Base-by-base conservation (phyloP, 106 monocot species). In the Phalaenopsis equestris region DNA sequence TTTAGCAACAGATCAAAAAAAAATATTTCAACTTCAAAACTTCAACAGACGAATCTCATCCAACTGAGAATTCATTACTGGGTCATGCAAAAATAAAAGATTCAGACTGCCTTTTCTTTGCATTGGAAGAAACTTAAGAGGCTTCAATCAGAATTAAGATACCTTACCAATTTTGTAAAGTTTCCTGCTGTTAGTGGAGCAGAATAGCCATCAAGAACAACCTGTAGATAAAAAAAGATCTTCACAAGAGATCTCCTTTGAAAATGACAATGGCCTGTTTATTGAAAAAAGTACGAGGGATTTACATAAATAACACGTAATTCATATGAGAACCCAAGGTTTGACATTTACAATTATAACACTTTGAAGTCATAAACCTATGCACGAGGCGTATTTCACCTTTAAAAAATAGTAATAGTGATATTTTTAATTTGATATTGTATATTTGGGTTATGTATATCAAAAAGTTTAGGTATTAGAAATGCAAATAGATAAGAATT, bases 121-220 rank as follows among this genome's bases (percentile, higher is more conserved):
- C 23, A 64, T 3, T 58, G 38, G 46, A 11, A 30, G 42, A 39
- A 24, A 10, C 42, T 79, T 52, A 52, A 61, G 23, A 82, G 55
- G 36, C 30, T 67, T 77, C 37, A 57, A 37, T 76, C 48, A 8
- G 23, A 61, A 79, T 67, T 55, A 42, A 78, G 78, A 64, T 88
- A 90, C 86, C 85, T 91, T 91, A 96, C 96, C 91, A 96, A 91
- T 93, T 96, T 96, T 14, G 89, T 91, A 82, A 96, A 89, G 85
- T 93, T 96, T 64, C 96, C 93, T 56, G 96, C 86, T 23, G 96
- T 96, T 82, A 96, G 75, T 77, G 96, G 96, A 79, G 96, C 91
- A 78, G 96, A 96, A 87, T 86, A 96, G 77, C 96, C 96, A 84
- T 96, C 96, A 77, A 96, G 55, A 43, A 92, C 84, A 23, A 93